Base-by-base conservation (phyloP, 805 yeast species). In the Candida germanica region DNA sequence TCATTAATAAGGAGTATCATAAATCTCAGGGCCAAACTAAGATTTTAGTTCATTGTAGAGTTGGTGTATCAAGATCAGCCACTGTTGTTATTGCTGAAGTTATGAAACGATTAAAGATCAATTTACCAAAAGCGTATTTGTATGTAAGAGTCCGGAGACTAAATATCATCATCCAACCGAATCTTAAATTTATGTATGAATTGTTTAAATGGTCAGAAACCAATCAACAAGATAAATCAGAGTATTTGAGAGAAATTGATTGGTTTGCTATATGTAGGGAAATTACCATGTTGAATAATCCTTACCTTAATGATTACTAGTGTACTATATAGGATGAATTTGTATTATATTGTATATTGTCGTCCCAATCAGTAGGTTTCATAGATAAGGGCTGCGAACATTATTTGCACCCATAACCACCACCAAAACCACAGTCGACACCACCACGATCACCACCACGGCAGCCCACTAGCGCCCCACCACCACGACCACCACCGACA, bases 61-160 rank as follows among this genome's bases (percentile, higher is more conserved):
- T 87, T 31, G 98, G 98, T 0, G 98, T 91, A 3, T 86, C 96
- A 0, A 67, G 98, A 37, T 86, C 95, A 3, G 98, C 97, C 0
- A 87, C 97, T 0, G 94, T 91, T 8, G 91, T 94, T 48, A 91
- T 91, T 47, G 96, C 96, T 1, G 97, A 88, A 54, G 91, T 87
- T 25, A 89, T 91, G 96, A 75, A 77, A 47, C 62, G 95, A 26
- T 60, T 84, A 35, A 61, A 75, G 11, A 64, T 87, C 36, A 75
- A 78, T 28, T 62, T 91, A 19, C 80, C 93, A 2, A 67, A 80
- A 21, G 96, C 98, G 0, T 91, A 89, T 51, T 60, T 89, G 28
- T 87, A 71, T 60, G 96, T 88, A n/a, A 70, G 97, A 27, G 96
- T 87, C 3, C 69, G 96, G 34, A 68, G 98, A 35, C 71, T 91